Base-by-base conservation (phyloP, 1,139 yeast species). In the Suhomyces panamericanus region DNA sequence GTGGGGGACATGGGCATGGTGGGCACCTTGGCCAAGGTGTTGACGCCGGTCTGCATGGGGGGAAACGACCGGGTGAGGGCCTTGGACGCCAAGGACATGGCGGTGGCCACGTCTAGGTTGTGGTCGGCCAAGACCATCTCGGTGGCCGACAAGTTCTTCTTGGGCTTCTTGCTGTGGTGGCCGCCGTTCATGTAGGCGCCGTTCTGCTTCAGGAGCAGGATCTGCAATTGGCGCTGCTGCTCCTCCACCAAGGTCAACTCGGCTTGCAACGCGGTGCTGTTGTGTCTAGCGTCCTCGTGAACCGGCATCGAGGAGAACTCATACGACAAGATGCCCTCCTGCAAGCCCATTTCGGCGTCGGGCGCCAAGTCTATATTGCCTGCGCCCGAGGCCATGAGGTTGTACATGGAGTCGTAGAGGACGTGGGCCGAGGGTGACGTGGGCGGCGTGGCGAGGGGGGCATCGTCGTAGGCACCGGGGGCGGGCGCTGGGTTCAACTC, bases 11-110 rank as follows among this genome's bases (percentile, higher is more conserved):
- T 30, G 7, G 46, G 46, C 42, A 42, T 29, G n/a, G 27, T 26
- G 10, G 31, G 39, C n/a, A 22, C 33, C 28, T 20, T 20, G 17
- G 26, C 28, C 32, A 38, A 34, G 20, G 28, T 35, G 29, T 38
- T 38, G 15, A 34, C 36, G 3, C 26, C 37, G 10, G 29, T 9
- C 15, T 17, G 33, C 11, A n/a, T 35, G 12, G 29, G 37, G 1
- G 45, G 47, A 20, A 43, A 40, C 6, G 49, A 27, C 7, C 35
- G 27, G 15, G 40, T 38, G 32, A 50, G 39, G 1, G 56, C 54
- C 14, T 39, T 43, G 11, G 52, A 43, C 6, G 56, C 56, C 35
- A 52, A 41, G 17, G 42, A 43, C 30, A 52, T 48, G n/a, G 56
- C 56, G 3, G 54, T 50, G 12, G 40, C 39, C 11, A 52, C 46